These are phyloP conservation scores for Fereydounia khargensis DNA, from an alignment of 1,284 basidiomycete species.

Conservation along the genomic window DNA sequence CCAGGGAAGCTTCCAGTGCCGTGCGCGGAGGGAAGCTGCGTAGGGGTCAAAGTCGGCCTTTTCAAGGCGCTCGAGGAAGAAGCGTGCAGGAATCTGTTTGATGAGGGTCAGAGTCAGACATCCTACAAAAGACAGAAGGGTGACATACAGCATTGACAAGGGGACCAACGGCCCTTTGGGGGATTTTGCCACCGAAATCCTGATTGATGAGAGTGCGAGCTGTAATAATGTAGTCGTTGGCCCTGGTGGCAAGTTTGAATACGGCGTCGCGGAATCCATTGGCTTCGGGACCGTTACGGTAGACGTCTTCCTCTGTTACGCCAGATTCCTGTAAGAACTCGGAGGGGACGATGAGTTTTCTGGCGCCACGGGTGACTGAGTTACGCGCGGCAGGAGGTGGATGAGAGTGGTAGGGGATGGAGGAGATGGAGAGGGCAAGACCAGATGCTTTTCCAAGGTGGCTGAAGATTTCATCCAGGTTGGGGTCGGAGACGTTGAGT, in stretches of 20 bases:
- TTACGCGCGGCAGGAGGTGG: conserved; percentile 38
- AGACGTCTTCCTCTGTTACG: conserved; percentile 82
- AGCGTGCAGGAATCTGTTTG: conserved; percentile 70
- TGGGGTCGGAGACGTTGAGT: conserved; percentile 26
- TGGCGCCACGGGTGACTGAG: conserved; percentile 57
- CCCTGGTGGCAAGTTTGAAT: conserved; percentile 82
- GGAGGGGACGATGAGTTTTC: conserved; percentile 75
- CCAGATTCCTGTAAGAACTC: conserved; percentile 77
- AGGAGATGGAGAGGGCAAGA: conserved; percentile 33
- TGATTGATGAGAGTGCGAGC: conserved; percentile 74
- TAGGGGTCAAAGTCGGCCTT: conserved; percentile 79
- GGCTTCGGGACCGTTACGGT: conserved; percentile 69
- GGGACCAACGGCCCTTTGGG: conserved; percentile 69
- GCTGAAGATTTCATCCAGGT: conserved; percentile 48
- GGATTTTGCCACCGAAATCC: conserved; percentile 65
- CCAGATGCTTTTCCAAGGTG: conserved; percentile 56
- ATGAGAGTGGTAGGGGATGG: conserved; percentile 47
- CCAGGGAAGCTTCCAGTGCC: conserved; percentile 84
- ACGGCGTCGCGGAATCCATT: conserved; percentile 69
- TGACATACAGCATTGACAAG: conserved; percentile 72
- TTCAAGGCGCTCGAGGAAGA: conserved; percentile 74
- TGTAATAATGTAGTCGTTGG: conserved; percentile 85
- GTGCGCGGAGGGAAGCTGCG: conserved; percentile 67
- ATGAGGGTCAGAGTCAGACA: conserved; percentile 2
- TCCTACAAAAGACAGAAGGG: not conserved